Conservation (phyloP, 2,329 filamentous ascomycete species). For the Trichoderma sp. region DNA sequence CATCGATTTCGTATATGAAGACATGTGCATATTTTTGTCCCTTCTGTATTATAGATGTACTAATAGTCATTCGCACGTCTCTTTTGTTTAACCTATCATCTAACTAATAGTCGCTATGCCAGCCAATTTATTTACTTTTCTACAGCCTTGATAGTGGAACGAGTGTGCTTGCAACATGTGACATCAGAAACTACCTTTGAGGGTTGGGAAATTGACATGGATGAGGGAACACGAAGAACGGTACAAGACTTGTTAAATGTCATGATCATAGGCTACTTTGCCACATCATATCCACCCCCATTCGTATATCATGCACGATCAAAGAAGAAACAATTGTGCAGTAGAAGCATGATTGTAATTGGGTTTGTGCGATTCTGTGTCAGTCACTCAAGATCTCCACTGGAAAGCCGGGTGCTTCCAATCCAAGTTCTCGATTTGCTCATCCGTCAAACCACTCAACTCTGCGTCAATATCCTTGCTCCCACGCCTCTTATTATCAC, state of each 20-base stretch:
- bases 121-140: neutral
- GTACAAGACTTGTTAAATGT: too few relatives aligned
- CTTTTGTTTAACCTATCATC: neutral
- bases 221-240: too few relatives aligned
- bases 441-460: constrained; percentile 49
- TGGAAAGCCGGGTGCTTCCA: constrained; percentile 65
- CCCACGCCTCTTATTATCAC: constrained; percentile 51
- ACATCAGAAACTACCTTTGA: too few relatives aligned
- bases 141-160: neutral
- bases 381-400: constrained; percentile 41
- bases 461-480: constrained; percentile 37
- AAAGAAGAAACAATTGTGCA: neutral
- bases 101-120: neutral
- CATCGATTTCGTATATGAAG: neutral
- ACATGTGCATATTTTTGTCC: neutral
- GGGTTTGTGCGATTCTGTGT: neutral
- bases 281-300: neutral
- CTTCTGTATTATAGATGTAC: constrained; percentile 9
- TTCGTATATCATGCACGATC: neutral
- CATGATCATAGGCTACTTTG: neutral
- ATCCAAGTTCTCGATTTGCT: constrained; percentile 58
- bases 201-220: too few relatives aligned
- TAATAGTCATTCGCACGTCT: neutral
- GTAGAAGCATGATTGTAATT: neutral
- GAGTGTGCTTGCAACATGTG: neutral